Percentiles rank a stretch among this genome's conserved stretches.
These are phyloP conservation scores for Isoetes taiwanensis DNA, from an alignment of 75 land plant genomes.

Conservation along the genomic window DNA sequence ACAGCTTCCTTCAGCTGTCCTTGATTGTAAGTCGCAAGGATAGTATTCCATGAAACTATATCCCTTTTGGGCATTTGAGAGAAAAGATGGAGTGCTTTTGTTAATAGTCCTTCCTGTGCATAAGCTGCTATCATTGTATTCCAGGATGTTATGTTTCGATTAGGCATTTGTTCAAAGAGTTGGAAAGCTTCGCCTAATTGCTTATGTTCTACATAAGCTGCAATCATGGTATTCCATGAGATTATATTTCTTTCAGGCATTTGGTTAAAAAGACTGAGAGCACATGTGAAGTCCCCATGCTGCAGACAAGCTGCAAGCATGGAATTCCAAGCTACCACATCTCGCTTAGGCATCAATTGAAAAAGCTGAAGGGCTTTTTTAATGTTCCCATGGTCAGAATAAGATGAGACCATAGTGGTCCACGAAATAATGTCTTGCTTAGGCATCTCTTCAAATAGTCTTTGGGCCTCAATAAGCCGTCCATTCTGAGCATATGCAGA, in stretches of 20 bases:
- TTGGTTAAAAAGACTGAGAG: neutral
- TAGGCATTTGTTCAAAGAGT: slow-evolving; percentile 5
- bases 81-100: neutral
- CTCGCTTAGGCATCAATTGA: slow-evolving; percentile 10
- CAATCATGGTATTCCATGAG: slow-evolving; percentile 5
- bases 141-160: neutral
- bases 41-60: no score
- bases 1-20: slow-evolving; percentile 3
- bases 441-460: slow-evolving; percentile 8
- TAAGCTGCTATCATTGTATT: slow-evolving; percentile 7
- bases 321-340: neutral
- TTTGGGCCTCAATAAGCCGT: neutral
- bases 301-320: slow-evolving; percentile 7
- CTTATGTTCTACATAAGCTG: slow-evolving; percentile 5
- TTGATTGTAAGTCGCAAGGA: no score
- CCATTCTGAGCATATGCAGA: slow-evolving; percentile 6
- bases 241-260: neutral
- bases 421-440: neutral
- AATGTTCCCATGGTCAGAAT: no score
- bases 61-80: no score
- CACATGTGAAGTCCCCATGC: neutral
- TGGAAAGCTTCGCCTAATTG: neutral
- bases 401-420: no score
- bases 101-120: neutral
- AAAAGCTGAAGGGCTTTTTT: no score